Evolutionary conservation across 345 rosid species (phyloP).

Genomic region (Gossypium australe): DNA sequence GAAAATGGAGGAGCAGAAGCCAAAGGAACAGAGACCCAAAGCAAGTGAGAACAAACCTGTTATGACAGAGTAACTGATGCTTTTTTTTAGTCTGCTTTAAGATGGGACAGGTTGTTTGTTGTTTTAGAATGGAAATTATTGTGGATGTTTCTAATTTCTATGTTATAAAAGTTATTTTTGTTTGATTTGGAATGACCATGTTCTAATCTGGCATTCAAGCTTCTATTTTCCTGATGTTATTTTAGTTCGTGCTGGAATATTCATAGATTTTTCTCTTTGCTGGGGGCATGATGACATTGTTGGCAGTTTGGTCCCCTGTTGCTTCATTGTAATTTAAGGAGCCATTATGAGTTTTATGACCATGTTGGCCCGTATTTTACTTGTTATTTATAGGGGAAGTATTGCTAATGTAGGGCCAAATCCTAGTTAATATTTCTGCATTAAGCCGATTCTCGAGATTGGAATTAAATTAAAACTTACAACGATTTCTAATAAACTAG

Average conservation of each 20-base stretch:
- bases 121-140: neutral
- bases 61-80: slow-evolving; percentile 59
- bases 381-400: no score
- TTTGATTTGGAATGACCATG: slow-evolving; percentile 11
- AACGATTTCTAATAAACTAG: no score
- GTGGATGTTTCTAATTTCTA: slow-evolving; percentile 3
- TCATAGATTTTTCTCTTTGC: neutral
- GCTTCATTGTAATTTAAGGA: neutral
- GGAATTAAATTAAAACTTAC: no score
- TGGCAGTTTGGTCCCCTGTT: neutral
- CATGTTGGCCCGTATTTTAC: neutral
- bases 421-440: neutral
- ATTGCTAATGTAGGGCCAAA: neutral
- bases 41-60: slow-evolving; percentile 96
- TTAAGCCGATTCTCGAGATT: no score
- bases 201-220: no score
- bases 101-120: neutral
- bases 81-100: neutral
- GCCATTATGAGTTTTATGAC: neutral
- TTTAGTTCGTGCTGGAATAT: neutral
- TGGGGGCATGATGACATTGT: neutral
- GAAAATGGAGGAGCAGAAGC: slow-evolving; percentile 89
- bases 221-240: neutral
- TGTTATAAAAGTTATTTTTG: neutral
- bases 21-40: slow-evolving; percentile 87